Base-by-base conservation (phyloP, 2,329 filamentous ascomycete species). In the Moelleriella libera region DNA sequence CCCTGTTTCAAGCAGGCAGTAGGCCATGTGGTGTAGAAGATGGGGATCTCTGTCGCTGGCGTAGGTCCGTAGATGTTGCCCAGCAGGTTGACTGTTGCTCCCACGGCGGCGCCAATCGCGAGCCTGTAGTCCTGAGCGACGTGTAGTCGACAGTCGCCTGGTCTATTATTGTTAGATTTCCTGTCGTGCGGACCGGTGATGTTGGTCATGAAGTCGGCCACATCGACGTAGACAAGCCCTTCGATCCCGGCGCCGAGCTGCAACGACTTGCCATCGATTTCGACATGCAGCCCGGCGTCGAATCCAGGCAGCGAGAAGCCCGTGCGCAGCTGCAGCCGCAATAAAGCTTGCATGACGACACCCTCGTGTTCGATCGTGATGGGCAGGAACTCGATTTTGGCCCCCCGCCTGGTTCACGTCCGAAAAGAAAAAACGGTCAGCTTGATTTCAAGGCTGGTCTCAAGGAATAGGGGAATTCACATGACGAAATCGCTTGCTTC, bases 301-400 rank as follows among this genome's bases (percentile, higher is more conserved):
- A 39, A 39, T 8, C 34, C 12, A 14, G 42, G 42, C 31, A 58
- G 30, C 32, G 55, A 55, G 43, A 74, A 53, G 10, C 73, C 74
- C 4, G 68, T 66, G 32, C 69, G 64, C 1, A 71, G 54, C 8
- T 68, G 68, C 2, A 78, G 51, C 5, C 71, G 69, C 0, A 80
- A 62, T 0, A 68, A 57, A 0, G 71, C 75, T 0, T 63, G 67
- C 8, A 79, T 58, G 0, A 68, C 54, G 0, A 65, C 65, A 5
- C 56, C 53, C 1, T 64, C 65, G 31, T 62, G 68, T 49, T 68
- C 58, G 32, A 78, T 59, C 0, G 64, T 72, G 4, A 79, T 70
- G 0, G 76, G 75, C 1, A 80, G 66, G 48, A 78, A 77, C 48
- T 78, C 73, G 49, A 78, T 78, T 11, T 66, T 57, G 0, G 70